Percentiles rank a stretch among this genome's conserved stretches.
phyloP scores from a whole-genome alignment of 495 filamentous ascomycete species.

The Staphylotrichum tortipilum region DNA sequence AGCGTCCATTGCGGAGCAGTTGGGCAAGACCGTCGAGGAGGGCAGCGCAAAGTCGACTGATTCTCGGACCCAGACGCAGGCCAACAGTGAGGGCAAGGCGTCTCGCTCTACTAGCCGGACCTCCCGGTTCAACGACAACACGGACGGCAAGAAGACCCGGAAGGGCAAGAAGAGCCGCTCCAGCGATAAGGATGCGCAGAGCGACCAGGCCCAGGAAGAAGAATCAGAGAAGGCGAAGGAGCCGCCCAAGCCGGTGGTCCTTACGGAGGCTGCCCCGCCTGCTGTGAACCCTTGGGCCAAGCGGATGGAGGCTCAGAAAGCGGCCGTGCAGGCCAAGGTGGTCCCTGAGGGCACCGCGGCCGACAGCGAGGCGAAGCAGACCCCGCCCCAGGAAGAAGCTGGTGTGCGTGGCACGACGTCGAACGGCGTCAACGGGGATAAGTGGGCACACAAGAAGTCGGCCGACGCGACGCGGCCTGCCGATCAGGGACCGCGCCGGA shows the following conservation, averaged over 20 bases:
- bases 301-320: constrained; percentile 57
- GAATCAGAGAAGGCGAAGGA: constrained; percentile 41
- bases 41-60: constrained; percentile 15
- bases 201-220: constrained; percentile 34
- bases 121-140: constrained; percentile 31
- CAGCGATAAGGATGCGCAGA: constrained; percentile 36
- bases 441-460: constrained; percentile 37
- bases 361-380: constrained; percentile 14
- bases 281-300: constrained; percentile 79
- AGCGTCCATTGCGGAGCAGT: constrained; percentile 20
- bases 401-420: constrained; percentile 1
- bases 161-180: constrained; percentile 41
- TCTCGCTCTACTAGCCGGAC: constrained; percentile 26
- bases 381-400: constrained; percentile 13
- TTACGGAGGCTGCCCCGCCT: constrained; percentile 75
- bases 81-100: constrained; percentile 16
- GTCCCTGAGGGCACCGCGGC: constrained; percentile 16
- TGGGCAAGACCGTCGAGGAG: constrained; percentile 11
- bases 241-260: constrained; percentile 45
- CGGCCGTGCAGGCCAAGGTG: constrained; percentile 50
- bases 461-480: constrained; percentile 41
- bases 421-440: constrained; percentile 19
- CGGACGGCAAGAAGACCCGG: constrained; percentile 35
- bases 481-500: constrained; percentile 33
- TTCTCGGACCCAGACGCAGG: neutral